A percentile compares a stretch with the other conserved stretches of the same genome.
phyloP scores from a whole-genome alignment of 1,284 basidiomycete genomes.

The Leccinum subrobustum region DNA sequence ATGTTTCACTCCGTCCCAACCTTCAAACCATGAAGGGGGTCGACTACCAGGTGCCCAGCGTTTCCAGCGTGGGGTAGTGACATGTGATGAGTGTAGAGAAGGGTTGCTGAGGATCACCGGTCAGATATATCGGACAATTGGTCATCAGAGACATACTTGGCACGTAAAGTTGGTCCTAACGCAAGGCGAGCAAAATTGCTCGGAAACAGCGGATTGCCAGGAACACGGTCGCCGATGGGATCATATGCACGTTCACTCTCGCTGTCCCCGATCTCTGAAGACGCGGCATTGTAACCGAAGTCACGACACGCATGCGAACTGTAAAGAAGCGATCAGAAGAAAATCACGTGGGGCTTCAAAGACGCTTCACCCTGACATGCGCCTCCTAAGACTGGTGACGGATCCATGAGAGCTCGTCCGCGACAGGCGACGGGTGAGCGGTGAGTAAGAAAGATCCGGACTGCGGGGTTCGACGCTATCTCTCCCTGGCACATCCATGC shows the following conservation, averaged over 20 bases:
- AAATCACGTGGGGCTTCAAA: background rate
- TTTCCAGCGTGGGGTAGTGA: constrained; percentile 21
- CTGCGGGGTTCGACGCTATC: constrained; percentile 26
- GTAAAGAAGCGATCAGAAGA: constrained; percentile 2
- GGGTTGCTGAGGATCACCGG: constrained; percentile 24
- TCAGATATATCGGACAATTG: background rate
- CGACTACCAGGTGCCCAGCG: constrained; percentile 32
- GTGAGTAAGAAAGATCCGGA: constrained; percentile 16
- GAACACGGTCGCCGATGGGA: constrained; percentile 49
- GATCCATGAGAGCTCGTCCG: constrained; percentile 32
- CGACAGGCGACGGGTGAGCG: constrained; percentile 27
- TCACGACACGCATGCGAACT: constrained; percentile 22
- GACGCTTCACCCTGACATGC: constrained; percentile 23
- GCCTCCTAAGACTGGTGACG: constrained; percentile 16
- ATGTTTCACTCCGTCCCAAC: constrained; percentile 30
- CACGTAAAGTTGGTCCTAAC: constrained; percentile 53
- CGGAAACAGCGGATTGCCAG: constrained; percentile 66
- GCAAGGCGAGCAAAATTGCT: constrained; percentile 63
- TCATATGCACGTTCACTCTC: constrained; percentile 37
- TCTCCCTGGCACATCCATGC: constrained; percentile 16
- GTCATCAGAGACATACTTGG: constrained; percentile 41
- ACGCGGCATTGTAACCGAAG: constrained; percentile 2
- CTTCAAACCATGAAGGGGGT: constrained; percentile 34
- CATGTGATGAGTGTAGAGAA: constrained; percentile 17
- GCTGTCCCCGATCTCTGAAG: constrained; percentile 28